Conservation (phyloP, 306 rosid species). For the Vicia villosa region DNA sequence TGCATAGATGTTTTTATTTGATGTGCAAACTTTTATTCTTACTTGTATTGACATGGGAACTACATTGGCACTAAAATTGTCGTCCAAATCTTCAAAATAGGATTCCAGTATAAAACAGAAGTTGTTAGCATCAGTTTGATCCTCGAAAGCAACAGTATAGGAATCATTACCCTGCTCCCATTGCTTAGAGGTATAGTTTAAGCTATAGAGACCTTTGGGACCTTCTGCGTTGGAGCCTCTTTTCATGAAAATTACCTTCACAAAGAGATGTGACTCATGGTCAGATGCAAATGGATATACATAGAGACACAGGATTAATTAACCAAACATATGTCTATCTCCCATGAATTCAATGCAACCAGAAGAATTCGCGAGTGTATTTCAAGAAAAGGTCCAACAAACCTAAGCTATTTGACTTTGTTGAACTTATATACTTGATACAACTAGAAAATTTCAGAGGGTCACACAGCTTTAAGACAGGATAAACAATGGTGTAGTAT, state of each 20-base stretch:
- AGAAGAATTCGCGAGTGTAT: slow-evolving; percentile 9
- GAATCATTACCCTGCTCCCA: slow-evolving; percentile 46
- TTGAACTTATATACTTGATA: not conserved
- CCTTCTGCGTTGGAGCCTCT: slow-evolving; percentile 56
- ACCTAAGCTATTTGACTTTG: slow-evolving; percentile 12
- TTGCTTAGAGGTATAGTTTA: slow-evolving; percentile 47
- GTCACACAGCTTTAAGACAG: slow-evolving; percentile 15
- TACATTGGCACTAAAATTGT: slow-evolving; percentile 60
- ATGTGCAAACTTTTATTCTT: slow-evolving; percentile 33
- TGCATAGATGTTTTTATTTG: slow-evolving; percentile 5
- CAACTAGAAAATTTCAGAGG: not conserved
- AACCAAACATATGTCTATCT: slow-evolving; percentile 19
- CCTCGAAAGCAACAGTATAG: slow-evolving; percentile 78
- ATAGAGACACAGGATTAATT: not conserved
- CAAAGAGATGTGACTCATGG: slow-evolving; percentile 25
- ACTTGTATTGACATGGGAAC: slow-evolving; percentile 72
- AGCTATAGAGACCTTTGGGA: slow-evolving; percentile 57
- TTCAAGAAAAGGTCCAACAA: slow-evolving; percentile 22
- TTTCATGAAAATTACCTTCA: slow-evolving; percentile 68
- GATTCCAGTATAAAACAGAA: slow-evolving; percentile 76
- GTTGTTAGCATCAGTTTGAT: slow-evolving; percentile 71
- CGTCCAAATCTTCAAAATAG: slow-evolving; percentile 68
- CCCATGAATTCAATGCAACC: not conserved
- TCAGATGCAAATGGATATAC: slow-evolving; percentile 33
- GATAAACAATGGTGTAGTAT: slow-evolving; percentile 1